Evolutionary conservation across 768 basidiomycete genomes (phyloP).

Genomic region (Suillus tomentosus): DNA sequence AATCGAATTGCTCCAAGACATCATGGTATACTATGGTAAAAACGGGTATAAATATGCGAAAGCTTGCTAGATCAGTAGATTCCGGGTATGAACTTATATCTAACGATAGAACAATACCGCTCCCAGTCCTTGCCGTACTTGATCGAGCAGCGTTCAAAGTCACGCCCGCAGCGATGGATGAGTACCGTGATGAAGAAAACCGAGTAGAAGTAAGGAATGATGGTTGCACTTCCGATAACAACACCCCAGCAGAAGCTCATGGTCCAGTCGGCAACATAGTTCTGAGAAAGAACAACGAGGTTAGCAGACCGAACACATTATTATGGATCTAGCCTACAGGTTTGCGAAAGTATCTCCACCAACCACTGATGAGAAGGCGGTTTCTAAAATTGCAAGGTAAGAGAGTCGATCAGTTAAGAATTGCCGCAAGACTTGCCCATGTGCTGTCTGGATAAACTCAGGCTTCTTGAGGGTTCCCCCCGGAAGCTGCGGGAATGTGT

Average conservation of each 20-base stretch:
- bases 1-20: not conserved
- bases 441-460: constrained; percentile 88
- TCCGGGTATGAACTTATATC: constrained; percentile 87
- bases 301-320: not conserved
- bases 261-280: constrained; percentile 92
- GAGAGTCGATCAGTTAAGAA: constrained; percentile 8
- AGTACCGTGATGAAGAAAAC: constrained; percentile 95
- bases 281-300: constrained; percentile 41
- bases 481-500: constrained; percentile 93
- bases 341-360: constrained; percentile 95
- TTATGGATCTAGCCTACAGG: constrained; percentile 54
- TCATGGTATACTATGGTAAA: not conserved
- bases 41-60: constrained; percentile 14
- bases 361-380: constrained; percentile 87
- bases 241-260: constrained; percentile 88
- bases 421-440: constrained; percentile 58
- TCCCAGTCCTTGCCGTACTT: constrained; percentile 98
- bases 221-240: constrained; percentile 68
- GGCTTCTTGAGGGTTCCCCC: constrained; percentile 83
- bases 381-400: constrained; percentile 50
- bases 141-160: constrained; percentile 90
- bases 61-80: constrained; percentile 57
- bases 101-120: constrained; percentile 82
- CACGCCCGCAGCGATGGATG: constrained; percentile 86
- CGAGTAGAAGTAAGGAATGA: constrained; percentile 96